Evolutionary conservation across 176 grass and related monocot species (phyloP), one percentile per base, ranked within the genome.

Genomic region (Oryza brachyantha): DNA sequence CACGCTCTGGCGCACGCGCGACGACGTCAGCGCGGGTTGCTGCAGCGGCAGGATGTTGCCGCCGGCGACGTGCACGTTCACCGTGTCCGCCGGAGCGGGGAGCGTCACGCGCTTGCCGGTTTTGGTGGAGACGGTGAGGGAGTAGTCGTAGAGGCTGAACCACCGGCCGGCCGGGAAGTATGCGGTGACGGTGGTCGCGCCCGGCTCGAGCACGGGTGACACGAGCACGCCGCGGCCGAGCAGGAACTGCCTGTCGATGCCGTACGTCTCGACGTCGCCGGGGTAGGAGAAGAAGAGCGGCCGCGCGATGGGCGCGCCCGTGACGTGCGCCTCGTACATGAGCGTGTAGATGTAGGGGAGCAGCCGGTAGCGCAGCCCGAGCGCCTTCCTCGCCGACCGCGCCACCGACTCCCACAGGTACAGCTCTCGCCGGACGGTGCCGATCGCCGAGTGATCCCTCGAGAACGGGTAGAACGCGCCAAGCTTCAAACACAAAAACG

Each of bases 271-370:
- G 12, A 13, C 70, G 66, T 94, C 95, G 50, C 67, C 39, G 0
- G 87, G 89, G 87, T 85, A 97, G 3, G 92, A 90, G 85, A 97
- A 97, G 89, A 97, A 97, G 79, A 97, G 89, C 8, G 95, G 91
- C 10, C 87, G 79, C 11, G 87, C 83, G 3, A 97, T 94, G 11
- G 95, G 95, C 25, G 91, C 76, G 10, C 91, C 95, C 10, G 66
- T 84, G 0, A 58, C 41, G 80, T 97, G 89, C 59, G 95, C 89
- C 72, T 84, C 80, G 63, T 90, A 81, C 95, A 98, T 94, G 35
- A 98, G 85, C 3, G 92, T 94, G 95, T 94, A 98, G 0, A 92
- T 19, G 65, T 90, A 91, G 0, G 95, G 90, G 3, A 98, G 85
- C 2, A 98, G 79, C 3, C 78, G 76, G 85, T 98, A 98, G 1